Percentiles rank a stretch among this genome's conserved stretches.
These are phyloP conservation scores for Fusarium sp. DNA, from an alignment of 2,329 filamentous ascomycete species.

Conservation along the genomic window DNA sequence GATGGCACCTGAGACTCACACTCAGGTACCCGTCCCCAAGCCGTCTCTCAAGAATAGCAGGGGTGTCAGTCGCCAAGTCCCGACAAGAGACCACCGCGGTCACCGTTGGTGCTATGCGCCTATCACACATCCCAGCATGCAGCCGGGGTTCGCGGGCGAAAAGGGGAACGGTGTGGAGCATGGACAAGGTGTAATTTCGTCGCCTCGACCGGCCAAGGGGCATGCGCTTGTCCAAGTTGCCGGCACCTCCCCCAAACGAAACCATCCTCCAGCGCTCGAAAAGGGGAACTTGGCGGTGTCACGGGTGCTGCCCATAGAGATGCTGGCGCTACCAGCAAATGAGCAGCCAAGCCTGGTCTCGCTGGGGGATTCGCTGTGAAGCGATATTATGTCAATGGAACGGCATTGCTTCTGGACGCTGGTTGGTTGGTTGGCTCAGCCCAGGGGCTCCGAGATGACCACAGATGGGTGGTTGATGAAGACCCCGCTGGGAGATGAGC, in stretches of 20 bases:
- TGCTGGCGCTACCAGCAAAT: constrained; percentile 26
- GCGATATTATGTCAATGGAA: constrained; percentile 40
- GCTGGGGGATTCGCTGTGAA: constrained; percentile 24
- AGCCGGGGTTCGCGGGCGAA: constrained; percentile 29
- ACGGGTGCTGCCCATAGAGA: constrained; percentile 3
- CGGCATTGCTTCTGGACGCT: constrained; percentile 15
- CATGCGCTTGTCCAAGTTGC: constrained; percentile 15
- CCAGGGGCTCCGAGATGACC: constrained; percentile 22
- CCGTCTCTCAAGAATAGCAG: constrained; percentile 34
- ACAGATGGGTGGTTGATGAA: constrained; percentile 17
- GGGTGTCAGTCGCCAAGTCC: constrained; percentile 32
- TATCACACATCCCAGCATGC: constrained; percentile 34
- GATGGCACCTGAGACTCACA: constrained; percentile 37
- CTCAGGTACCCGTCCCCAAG: constrained; percentile 33
- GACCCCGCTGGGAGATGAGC: constrained; percentile 38
- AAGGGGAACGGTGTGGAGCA: constrained; percentile 45
- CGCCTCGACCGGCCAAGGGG: constrained; percentile 31
- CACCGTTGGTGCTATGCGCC: constrained; percentile 43
- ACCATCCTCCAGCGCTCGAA: not conserved
- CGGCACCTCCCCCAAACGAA: constrained; percentile 23
- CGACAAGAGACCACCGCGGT: constrained; percentile 39
- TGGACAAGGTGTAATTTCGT: constrained; percentile 43
- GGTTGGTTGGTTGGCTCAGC: constrained; percentile 32
- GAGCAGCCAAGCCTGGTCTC: constrained; percentile 23
- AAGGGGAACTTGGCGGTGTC: not conserved